Conservation (phyloP, 2,329 filamentous ascomycete species). For the Hysterium pulicare region DNA sequence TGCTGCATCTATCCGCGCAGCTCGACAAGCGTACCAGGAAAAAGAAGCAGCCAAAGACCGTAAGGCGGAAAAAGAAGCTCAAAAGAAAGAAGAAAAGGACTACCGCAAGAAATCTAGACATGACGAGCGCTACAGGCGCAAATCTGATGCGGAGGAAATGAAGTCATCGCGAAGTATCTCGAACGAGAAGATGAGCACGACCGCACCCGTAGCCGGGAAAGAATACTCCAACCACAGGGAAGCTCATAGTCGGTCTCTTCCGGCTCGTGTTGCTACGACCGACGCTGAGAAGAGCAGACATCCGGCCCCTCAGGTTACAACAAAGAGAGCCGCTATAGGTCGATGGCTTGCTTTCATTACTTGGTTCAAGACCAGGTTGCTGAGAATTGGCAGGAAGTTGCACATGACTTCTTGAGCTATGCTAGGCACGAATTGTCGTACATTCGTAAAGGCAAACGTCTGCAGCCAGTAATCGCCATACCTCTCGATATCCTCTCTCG, state of each 20-base stretch:
- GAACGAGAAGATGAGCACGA: slow-evolving; percentile 25
- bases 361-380: slow-evolving; percentile 55
- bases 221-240: slow-evolving; percentile 38
- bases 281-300: slow-evolving; percentile 27
- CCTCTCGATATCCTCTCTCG: background rate
- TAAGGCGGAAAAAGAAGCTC: slow-evolving; percentile 52
- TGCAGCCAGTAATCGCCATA: too few relatives aligned
- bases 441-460: too few relatives aligned
- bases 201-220: slow-evolving; percentile 31
- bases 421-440: too few relatives aligned
- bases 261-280: slow-evolving; percentile 27
- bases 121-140: slow-evolving; percentile 40
- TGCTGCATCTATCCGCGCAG: slow-evolving; percentile 55
- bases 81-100: slow-evolving; percentile 45
- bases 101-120: slow-evolving; percentile 43
- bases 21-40: slow-evolving; percentile 56
- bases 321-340: slow-evolving; percentile 36
- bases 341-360: slow-evolving; percentile 55
- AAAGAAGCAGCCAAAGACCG: slow-evolving; percentile 57
- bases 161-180: slow-evolving; percentile 28
- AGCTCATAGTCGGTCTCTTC: slow-evolving; percentile 31
- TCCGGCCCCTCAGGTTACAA: slow-evolving; percentile 27
- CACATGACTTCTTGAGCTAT: slow-evolving; percentile 11
- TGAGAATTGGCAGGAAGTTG: slow-evolving; percentile 42
- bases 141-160: slow-evolving; percentile 36